Evolutionary conservation across 768 basidiomycete species (phyloP), one percentile per base, ranked within the genome.

Genomic region (Mycena latifolia): DNA sequence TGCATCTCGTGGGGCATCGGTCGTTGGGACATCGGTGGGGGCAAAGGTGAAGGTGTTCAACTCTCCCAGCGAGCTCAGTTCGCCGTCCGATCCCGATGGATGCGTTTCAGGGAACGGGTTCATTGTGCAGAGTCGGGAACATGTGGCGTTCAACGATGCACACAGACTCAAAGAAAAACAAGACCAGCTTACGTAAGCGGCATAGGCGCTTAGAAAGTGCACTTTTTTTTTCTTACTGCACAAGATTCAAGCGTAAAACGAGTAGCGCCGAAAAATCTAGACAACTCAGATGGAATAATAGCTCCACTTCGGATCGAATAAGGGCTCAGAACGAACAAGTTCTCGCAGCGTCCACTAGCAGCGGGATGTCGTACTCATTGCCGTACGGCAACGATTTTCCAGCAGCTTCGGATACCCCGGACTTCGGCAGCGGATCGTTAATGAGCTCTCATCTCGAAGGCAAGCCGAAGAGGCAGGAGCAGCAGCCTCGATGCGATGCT

Each of bases 21-120:
- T 45, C 14, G 46, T 54, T n/a, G 35, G 61, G 33, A 35, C 33
- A 14, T 35, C 33, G 33, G 33, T 35, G 8, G 33, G 33, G 10
- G 37, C 62, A 43, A 65, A 65, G 37, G 53, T 61, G 14, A 69
- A 55, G 56, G 27, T 47, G 31, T 66, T 33, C 11, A 69, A 29
- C 29, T 55, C 64, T 31, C 53, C 69, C 27, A 70, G 65, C 7
- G 69, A 66, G 61, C 69, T 70, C 46, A 70, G 58, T 35, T 58
- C 65, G 24, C 27, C 55, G 46, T 63, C 50, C 58, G 64, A 70
- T 31, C 25, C 43, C 29, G 54, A 48, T 22, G 7, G n/a, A 51
- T 52, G 55, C 17, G 33, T 37, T 24, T 35, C 52, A 29, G 9
- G 11, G 14, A 53, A 57, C n/a, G 22, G 43, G 29, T 43, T 55